Conservation (phyloP, 495 filamentous ascomycete genomes). For the Niebla homalea region DNA sequence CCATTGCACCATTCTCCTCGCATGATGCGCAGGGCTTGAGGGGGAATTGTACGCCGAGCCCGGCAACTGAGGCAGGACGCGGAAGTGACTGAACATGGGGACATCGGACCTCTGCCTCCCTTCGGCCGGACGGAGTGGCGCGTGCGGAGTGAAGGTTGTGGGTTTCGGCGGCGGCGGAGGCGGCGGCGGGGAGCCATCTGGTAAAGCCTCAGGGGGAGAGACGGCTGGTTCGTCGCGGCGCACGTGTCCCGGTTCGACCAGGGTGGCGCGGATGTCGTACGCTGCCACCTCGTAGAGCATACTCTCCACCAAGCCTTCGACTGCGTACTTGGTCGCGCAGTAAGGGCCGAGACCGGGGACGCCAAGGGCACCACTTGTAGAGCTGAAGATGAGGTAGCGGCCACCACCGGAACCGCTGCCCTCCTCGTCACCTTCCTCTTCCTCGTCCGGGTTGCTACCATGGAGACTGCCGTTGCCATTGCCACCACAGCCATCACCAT, state of each 20-base stretch:
- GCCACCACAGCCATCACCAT: no score
- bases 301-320: slow-evolving; percentile 86
- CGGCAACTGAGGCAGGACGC: slow-evolving; percentile 50
- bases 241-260: slow-evolving; percentile 84
- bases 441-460: background rate
- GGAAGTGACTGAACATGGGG: slow-evolving; percentile 80
- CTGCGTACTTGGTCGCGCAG: slow-evolving; percentile 91
- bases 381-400: slow-evolving; percentile 86
- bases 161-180: slow-evolving; percentile 20
- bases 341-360: slow-evolving; percentile 88
- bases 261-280: slow-evolving; percentile 81
- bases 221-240: slow-evolving; percentile 50
- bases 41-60: slow-evolving; percentile 66
- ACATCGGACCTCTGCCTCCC: slow-evolving; percentile 15
- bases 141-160: slow-evolving; percentile 8
- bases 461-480: no score
- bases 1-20: slow-evolving; percentile 92
- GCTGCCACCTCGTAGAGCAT: slow-evolving; percentile 90
- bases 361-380: slow-evolving; percentile 74
- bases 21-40: slow-evolving; percentile 73
- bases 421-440: background rate
- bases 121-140: slow-evolving; percentile 34
- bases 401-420: slow-evolving; percentile 40
- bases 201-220: background rate
- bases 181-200: slow-evolving; percentile 10